These are phyloP conservation scores for Alternaria incomplexa DNA, from an alignment of 2,329 filamentous ascomycete genomes.

Conservation along the genomic window DNA sequence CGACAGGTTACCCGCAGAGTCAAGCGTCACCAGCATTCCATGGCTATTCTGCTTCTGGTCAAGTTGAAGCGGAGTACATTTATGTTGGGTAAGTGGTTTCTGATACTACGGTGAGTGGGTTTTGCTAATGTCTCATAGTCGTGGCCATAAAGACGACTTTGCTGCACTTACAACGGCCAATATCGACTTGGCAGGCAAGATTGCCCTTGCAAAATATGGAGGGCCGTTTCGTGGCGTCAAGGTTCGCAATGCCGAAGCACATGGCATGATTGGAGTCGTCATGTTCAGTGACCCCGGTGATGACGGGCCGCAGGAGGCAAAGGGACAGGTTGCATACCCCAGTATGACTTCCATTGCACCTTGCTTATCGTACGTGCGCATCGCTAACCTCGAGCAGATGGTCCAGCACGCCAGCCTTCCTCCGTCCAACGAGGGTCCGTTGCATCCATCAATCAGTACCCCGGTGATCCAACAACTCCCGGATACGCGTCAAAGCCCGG, in stretches of 20 bases:
- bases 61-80: constrained; percentile 55
- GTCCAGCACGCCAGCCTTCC: constrained; percentile 54
- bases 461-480: constrained; percentile 48
- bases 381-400: constrained; percentile 47
- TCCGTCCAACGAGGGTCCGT: constrained; percentile 56
- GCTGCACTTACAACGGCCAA: constrained; percentile 49
- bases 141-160: constrained; percentile 53
- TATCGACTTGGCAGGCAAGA: constrained; percentile 55
- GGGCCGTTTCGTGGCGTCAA: constrained; percentile 56
- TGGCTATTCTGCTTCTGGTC: constrained; percentile 54
- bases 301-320: constrained; percentile 50
- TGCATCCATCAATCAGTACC: constrained; percentile 67
- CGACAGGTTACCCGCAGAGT: constrained; percentile 45
- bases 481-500: constrained; percentile 85
- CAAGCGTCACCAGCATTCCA: constrained; percentile 53
- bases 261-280: constrained; percentile 52
- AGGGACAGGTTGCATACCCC: constrained; percentile 40
- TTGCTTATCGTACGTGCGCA: background rate
- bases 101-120: constrained; percentile 35
- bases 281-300: constrained; percentile 55
- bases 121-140: constrained; percentile 22
- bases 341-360: constrained; percentile 41
- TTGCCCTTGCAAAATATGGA: constrained; percentile 54
- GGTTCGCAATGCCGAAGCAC: constrained; percentile 54
- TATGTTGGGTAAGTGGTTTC: constrained; percentile 48